Base-by-base conservation (phyloP, 306 rosid species). In the Aeschynomene evenia region DNA sequence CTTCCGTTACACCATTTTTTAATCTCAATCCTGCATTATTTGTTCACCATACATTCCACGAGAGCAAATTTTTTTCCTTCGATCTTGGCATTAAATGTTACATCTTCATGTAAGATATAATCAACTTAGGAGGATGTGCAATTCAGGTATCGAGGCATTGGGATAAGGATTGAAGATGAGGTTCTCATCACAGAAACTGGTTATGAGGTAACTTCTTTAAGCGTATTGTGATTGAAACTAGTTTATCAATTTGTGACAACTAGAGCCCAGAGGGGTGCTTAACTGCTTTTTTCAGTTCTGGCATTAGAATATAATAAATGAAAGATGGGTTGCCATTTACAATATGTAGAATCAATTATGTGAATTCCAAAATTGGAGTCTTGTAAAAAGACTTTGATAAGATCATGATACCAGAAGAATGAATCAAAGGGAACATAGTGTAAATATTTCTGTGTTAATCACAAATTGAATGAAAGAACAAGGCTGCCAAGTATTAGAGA, bases 91-190 rank as follows among this genome's bases (percentile, higher is more conserved):
- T 66, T 69, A 53, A 60, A 48, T 83, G 64, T 80, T 65, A n/a
- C 66, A 37, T 37, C 46, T 71, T 66, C 28, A 55, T 22, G 42
- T 52, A 22, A 40, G 1, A 50, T 65, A 34, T 52, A 63, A 54
- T 74, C 51, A 78, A 40, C 22, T 45, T 14, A 59, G 78, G 59
- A 65, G 21, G 76, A 80, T 76, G 71, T 46, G 42, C 29, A 24
- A 56, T 77, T 79, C 87, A 94, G 97, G 76, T 88, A 79, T 69
- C 81, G 20, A 69, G 96, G 97, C 79, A 85, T 83, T 16, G 96
- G 98, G 71, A 88, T 94, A 73, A 81, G 98, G 81, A 94, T 94
- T 18, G 98, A 94, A 81, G 98, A 90, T 81, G 95, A 90, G 79
- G 85, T 90, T 60, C 96, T 88, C 49, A 82, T 93, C 74, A 82